Evolutionary conservation across 164 flowering plant species (phyloP).

Genomic region (Cinnamomum chago): DNA sequence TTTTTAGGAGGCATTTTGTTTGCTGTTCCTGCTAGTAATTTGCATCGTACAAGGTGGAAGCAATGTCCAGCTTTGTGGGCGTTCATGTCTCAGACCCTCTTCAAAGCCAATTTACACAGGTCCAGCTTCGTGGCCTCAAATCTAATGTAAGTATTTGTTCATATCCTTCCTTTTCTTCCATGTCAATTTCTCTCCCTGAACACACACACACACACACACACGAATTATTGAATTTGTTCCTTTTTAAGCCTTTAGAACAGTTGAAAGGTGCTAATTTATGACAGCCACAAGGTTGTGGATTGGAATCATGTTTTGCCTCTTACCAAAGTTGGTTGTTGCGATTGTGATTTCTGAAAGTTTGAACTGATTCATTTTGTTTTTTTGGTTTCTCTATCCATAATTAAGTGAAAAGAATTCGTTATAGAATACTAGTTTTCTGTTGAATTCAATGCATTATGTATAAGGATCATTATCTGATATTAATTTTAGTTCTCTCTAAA

Average conservation of each 20-base stretch:
- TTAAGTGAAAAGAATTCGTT: background rate
- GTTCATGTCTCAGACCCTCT: slow-evolving; percentile 73
- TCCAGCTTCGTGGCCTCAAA: slow-evolving; percentile 61
- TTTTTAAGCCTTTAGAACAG: background rate
- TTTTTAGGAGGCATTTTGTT: slow-evolving; percentile 1
- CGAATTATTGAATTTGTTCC: background rate
- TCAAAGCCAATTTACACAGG: slow-evolving; percentile 78
- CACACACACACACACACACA: background rate
- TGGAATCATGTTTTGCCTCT: background rate
- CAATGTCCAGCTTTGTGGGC: slow-evolving; percentile 66
- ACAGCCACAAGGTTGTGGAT: background rate
- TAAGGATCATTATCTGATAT: background rate
- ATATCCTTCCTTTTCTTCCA: background rate
- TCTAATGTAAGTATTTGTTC: slow-evolving; percentile 39
- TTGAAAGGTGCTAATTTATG: too few species aligned
- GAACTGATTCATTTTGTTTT: too few species aligned
- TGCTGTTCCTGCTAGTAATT: slow-evolving; percentile 7
- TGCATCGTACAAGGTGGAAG: background rate
- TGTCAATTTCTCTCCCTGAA: background rate
- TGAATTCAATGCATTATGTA: background rate
- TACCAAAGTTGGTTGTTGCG: too few species aligned
- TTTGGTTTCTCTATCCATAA: background rate
- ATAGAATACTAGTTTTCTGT: background rate
- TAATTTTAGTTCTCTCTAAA: background rate
- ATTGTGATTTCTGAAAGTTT: background rate